Base-by-base conservation (phyloP, 1,139 yeast genomes). In the Pichia sp. region DNA sequence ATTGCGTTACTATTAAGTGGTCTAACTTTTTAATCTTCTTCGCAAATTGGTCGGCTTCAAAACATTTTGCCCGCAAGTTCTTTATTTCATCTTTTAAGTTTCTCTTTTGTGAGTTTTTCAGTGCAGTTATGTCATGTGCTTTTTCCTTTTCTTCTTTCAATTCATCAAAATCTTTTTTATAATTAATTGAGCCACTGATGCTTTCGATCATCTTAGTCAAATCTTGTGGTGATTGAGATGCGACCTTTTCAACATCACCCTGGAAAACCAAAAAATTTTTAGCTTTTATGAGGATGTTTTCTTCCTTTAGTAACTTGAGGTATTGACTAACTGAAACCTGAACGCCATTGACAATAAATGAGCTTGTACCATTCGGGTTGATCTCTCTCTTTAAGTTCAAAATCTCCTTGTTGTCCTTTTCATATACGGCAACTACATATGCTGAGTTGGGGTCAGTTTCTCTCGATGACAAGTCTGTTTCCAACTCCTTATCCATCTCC, bases 181-280 rank as follows among this genome's bases (percentile, higher is more conserved):
- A 81, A 50, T 88, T 95, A 6, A 73, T 72, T 0, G 97, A 87
- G 0, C 97, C 97, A 59, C 95, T 86, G 32, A 93, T 83, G 30
- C 82, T 84, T 70, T 93, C 99, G 54, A 95, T 74, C 59, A 92
- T 71, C 50, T 74, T 77, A 3, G 96, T 82, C 58, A 93, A 75
- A 49, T 90, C 96, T 46, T 72, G 71, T 0, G 98, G 82, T 0
- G 93, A 83, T 67, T 92, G 96, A 1, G 96, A 80, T 0, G 99
- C 99, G 52, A 93, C 85, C 62, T 86, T 87, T 68, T 93, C 99
- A 49, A 93, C 96, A 67, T 93, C 98, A 55, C 99, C 99, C 73
- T 93, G 99, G 68, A 93, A 92, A 15, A 95, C 98, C 59, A 93
- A 73, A 66, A 93, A 93, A 69, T 95, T 92, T 64, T 92, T 81